These are phyloP conservation scores for Nadsonia starkeyi-henricii DNA, from an alignment of 1,139 yeast genomes.

Conservation along the genomic window DNA sequence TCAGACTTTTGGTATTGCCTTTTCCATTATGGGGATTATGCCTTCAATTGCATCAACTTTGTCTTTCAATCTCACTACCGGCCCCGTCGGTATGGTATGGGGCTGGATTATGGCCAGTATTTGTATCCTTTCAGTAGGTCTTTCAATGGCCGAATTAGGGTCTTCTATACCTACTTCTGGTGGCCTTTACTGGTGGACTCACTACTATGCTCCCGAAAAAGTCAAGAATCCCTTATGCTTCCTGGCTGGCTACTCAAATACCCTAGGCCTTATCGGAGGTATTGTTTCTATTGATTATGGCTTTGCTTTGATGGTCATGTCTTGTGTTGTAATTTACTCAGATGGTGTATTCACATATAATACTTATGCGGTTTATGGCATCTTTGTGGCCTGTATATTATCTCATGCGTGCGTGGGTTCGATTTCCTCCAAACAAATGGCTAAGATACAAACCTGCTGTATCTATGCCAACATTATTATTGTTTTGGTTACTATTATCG, in stretches of 20 bases:
- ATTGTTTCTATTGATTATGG: constrained; percentile 47
- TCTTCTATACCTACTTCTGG: constrained; percentile 61
- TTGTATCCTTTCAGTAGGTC: constrained; percentile 36
- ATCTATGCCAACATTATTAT: constrained; percentile 43
- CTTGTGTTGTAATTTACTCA: constrained; percentile 35
- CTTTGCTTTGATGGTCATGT: constrained; percentile 38
- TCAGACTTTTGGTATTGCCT: constrained; percentile 42
- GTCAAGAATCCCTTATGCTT: constrained; percentile 33
- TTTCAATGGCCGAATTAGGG: constrained; percentile 47
- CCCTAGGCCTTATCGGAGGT: constrained; percentile 44
- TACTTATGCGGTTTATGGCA: constrained; percentile 37
- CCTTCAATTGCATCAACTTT: constrained; percentile 44
- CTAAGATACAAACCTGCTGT: constrained; percentile 46
- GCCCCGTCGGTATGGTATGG: constrained; percentile 49
- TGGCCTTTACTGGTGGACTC: constrained; percentile 45
- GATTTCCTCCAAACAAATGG: constrained; percentile 37
- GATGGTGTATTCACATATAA: constrained; percentile 37
- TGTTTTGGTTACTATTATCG: constrained; percentile 47
- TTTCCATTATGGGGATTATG: constrained; percentile 55
- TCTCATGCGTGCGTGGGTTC: constrained; percentile 35
- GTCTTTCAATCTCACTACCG: constrained; percentile 33
- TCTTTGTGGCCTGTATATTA: constrained; percentile 38
- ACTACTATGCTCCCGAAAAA: constrained; percentile 38
- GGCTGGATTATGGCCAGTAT: constrained; percentile 46
- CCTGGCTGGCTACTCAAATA: constrained; percentile 45